Evolutionary conservation across 2,329 filamentous ascomycete genomes (phyloP).

Genomic region (Alternaria brassicicola): DNA sequence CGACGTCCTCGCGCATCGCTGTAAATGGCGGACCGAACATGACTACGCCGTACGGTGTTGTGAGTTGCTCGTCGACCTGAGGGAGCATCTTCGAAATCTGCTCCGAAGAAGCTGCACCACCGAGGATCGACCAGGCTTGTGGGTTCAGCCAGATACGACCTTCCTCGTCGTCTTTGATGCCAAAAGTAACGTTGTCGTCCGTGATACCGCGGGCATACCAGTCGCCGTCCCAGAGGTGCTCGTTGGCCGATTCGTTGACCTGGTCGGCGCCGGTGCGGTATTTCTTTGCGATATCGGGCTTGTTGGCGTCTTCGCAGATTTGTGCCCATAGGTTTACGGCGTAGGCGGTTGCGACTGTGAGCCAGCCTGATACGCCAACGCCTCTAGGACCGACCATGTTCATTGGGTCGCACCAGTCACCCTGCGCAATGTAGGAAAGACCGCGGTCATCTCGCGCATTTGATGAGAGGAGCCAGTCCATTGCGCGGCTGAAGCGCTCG

Average conservation of each 20-base stretch:
- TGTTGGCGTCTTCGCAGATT: slow-evolving; percentile 56
- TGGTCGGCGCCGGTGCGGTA: slow-evolving; percentile 55
- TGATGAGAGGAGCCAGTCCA: slow-evolving; percentile 60
- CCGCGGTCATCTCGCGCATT: slow-evolving; percentile 59
- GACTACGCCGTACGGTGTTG: slow-evolving; percentile 60
- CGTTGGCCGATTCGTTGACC: slow-evolving; percentile 59
- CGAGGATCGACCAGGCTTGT: slow-evolving; percentile 62
- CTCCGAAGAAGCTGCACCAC: slow-evolving; percentile 56
- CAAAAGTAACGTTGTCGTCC: slow-evolving; percentile 61
- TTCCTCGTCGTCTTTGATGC: slow-evolving; percentile 58
- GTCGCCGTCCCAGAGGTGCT: slow-evolving; percentile 62
- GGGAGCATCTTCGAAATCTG: slow-evolving; percentile 56
- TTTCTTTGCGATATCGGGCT: slow-evolving; percentile 50
- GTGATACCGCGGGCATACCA: slow-evolving; percentile 66
- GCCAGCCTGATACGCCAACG: slow-evolving; percentile 64
- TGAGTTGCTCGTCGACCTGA: slow-evolving; percentile 59
- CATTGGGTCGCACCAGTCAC: slow-evolving; percentile 67
- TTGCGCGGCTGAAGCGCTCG: slow-evolving; percentile 61
- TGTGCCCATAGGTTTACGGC: slow-evolving; percentile 61
- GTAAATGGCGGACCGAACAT: slow-evolving; percentile 64
- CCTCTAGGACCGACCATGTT: slow-evolving; percentile 68
- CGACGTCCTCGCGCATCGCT: slow-evolving; percentile 64
- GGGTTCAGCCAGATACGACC: slow-evolving; percentile 66
- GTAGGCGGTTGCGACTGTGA: slow-evolving; percentile 62
- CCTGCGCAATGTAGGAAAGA: slow-evolving; percentile 64